Percentiles rank a stretch among this genome's conserved stretches.
Conservation (phyloP, 306 rosid genomes). For the Benincasa hispida region DNA sequence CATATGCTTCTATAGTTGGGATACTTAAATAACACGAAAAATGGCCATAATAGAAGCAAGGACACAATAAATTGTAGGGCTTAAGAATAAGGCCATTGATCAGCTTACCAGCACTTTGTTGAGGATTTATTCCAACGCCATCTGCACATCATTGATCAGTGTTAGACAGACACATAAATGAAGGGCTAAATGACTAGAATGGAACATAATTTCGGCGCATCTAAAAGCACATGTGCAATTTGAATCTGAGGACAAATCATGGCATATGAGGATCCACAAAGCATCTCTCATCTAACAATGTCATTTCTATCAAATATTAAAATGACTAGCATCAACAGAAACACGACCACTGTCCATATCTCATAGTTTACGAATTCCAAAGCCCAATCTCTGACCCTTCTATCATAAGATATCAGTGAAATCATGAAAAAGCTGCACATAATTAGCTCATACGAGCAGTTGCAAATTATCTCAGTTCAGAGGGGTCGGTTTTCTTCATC, state of each 20-base stretch:
- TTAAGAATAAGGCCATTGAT: background rate
- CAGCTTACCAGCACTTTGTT: conserved; percentile 87
- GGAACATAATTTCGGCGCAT: background rate
- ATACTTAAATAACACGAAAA: background rate
- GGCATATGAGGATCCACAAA: background rate
- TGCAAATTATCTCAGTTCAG: background rate
- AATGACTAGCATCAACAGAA: too few species aligned
- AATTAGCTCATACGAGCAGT: background rate
- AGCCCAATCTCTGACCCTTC: background rate
- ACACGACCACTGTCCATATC: too few species aligned
- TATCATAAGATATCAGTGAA: background rate
- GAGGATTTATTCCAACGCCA: conserved; percentile 96
- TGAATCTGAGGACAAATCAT: background rate
- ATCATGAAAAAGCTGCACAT: background rate
- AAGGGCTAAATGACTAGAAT: background rate
- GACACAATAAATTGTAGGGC: background rate
- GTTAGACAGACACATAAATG: background rate
- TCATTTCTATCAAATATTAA: background rate
- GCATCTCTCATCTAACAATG: background rate
- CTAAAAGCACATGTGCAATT: background rate
- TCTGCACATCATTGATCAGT: conserved; percentile 31
- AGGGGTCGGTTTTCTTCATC: background rate
- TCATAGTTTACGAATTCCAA: background rate
- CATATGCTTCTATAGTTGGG: background rate
- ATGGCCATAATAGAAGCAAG: too few species aligned